Conservation (phyloP, 1,284 basidiomycete species). For the Puccinia horiana region DNA sequence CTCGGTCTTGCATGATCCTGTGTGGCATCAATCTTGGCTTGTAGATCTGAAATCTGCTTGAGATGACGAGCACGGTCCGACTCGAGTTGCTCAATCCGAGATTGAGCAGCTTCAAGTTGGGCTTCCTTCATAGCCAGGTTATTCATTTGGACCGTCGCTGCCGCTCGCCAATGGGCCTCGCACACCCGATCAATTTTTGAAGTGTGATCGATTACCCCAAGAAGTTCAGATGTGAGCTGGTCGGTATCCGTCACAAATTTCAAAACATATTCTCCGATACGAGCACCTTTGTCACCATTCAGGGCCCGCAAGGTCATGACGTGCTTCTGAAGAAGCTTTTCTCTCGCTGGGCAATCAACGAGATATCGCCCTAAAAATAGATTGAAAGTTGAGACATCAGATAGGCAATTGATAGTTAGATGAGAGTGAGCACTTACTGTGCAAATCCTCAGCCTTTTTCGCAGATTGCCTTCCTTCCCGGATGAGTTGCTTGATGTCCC, state of each 20-base stretch:
- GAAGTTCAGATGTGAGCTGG: constrained; percentile 9
- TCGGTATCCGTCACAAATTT: constrained; percentile 30
- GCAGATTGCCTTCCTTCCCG: background rate
- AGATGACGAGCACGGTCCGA: constrained; percentile 12
- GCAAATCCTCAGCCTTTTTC: constrained; percentile 17
- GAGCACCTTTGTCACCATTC: constrained; percentile 32
- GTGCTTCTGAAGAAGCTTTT: constrained; percentile 34
- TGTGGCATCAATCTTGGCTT: constrained; percentile 14
- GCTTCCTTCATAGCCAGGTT: constrained; percentile 1
- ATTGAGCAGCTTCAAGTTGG: constrained; percentile 6
- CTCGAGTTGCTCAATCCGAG: constrained; percentile 24
- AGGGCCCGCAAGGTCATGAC: constrained; percentile 21
- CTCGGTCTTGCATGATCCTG: constrained; percentile 16
- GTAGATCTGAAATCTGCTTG: constrained; percentile 28
- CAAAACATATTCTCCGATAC: constrained; percentile 23
- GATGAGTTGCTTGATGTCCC: constrained; percentile 13
- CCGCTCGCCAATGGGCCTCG: constrained; percentile 42
- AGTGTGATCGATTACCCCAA: constrained; percentile 11
- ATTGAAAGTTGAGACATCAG: background rate
- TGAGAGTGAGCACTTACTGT: background rate
- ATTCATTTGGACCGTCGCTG: constrained; percentile 34
- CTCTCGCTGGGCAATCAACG: background rate
- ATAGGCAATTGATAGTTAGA: background rate
- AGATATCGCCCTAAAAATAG: constrained; percentile 9
- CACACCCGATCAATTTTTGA: constrained; percentile 33